Conservation (phyloP, 306 rosid genomes). For the Albizia julibrissin region DNA sequence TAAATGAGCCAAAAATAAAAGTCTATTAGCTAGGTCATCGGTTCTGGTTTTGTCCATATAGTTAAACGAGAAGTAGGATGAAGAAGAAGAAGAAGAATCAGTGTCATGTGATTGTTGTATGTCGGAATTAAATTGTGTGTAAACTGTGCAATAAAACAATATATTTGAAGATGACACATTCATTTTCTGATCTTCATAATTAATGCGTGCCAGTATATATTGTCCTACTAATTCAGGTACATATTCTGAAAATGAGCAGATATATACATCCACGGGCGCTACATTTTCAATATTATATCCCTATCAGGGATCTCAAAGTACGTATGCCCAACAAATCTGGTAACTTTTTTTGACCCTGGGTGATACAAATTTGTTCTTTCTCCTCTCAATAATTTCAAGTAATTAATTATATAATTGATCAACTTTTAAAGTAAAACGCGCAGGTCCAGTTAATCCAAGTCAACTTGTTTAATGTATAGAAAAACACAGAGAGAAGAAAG, state of each 20-base stretch:
- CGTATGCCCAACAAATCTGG: neutral
- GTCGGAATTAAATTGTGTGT: conserved; percentile 29
- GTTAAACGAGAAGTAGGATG: neutral
- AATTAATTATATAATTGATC: neutral
- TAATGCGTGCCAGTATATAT: conserved; percentile 35
- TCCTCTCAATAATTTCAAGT: neutral
- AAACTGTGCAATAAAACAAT: conserved; percentile 24
- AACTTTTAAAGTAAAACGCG: neutral
- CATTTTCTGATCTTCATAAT: conserved; percentile 27
- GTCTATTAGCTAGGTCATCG: neutral
- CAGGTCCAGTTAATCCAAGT: neutral
- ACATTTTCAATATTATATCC: conserved; percentile 5
- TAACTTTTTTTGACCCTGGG: neutral
- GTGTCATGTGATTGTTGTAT: conserved; percentile 12
- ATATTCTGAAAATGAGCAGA: conserved; percentile 35
- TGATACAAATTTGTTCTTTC: neutral
- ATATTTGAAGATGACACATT: conserved; percentile 33
- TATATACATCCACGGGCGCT: conserved; percentile 24
- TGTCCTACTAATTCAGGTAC: conserved; percentile 35
- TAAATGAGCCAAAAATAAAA: neutral
- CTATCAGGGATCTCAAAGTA: neutral
- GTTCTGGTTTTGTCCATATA: neutral
- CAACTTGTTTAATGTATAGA: neutral
- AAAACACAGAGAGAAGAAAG: neutral
- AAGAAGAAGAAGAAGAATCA: neutral